These are phyloP conservation scores for Pascua sp. DNA, from an alignment of 1,284 basidiomycete genomes.

Conservation along the genomic window DNA sequence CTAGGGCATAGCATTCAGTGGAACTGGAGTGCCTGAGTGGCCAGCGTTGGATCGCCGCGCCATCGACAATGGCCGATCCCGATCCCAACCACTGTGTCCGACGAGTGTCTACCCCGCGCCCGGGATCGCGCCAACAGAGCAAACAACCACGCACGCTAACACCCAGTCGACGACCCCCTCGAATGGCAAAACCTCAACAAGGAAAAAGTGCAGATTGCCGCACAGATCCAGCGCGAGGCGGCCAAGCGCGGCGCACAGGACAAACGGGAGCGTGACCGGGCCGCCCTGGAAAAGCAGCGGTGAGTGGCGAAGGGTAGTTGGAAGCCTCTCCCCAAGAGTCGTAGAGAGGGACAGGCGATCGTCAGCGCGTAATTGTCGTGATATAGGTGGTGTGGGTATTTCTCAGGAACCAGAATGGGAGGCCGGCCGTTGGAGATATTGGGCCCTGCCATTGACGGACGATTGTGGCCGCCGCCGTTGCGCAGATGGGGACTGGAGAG, in stretches of 20 bases:
- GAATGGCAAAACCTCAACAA: slow-evolving; percentile 41
- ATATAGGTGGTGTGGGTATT: no score
- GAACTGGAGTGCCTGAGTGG: no score
- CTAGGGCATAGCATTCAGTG: no score
- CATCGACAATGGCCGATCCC: no score
- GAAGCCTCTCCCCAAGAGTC: neutral
- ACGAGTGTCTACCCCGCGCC: neutral
- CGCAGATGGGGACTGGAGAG: no score
- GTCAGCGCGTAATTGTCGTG: no score
- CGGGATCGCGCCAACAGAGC: no score
- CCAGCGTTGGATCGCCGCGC: no score
- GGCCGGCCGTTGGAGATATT: neutral
- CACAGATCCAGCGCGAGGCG: slow-evolving; percentile 40
- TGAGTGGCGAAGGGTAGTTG: slow-evolving; percentile 15
- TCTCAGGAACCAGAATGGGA: neutral
- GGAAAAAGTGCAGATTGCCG: slow-evolving; percentile 40
- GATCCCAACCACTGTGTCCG: no score
- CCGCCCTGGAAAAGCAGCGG: slow-evolving; percentile 49
- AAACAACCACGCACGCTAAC: neutral
- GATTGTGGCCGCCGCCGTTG: no score
- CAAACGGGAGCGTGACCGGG: slow-evolving; percentile 42
- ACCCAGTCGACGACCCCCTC: slow-evolving; percentile 35
- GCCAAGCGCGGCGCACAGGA: slow-evolving; percentile 33
- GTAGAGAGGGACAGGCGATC: no score
- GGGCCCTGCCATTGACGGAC: no score